These are phyloP conservation scores for Paramyrothecium roridum DNA, from an alignment of 2,329 filamentous ascomycete species.

Conservation along the genomic window DNA sequence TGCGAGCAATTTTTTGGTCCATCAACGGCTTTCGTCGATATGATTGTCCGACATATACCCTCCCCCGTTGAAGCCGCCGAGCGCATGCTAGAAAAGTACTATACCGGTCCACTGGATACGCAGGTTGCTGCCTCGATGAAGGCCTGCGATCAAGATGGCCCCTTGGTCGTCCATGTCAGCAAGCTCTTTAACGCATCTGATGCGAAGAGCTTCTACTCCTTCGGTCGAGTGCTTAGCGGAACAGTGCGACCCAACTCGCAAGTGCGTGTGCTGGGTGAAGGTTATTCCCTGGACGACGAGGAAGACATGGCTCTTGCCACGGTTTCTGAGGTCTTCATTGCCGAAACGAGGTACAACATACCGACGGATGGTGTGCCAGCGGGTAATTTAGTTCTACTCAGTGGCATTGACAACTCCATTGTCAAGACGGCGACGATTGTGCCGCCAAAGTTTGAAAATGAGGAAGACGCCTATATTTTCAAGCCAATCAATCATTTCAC, in stretches of 20 bases:
- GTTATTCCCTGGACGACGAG: conserved; percentile 94
- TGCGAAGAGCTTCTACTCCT: conserved; percentile 85
- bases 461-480: conserved; percentile 95
- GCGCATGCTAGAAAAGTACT: conserved; percentile 78
- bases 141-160: conserved; percentile 82
- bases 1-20: conserved; percentile 95
- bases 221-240: conserved; percentile 90
- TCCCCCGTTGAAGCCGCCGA: conserved; percentile 78
- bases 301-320: conserved; percentile 93
- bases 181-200: conserved; percentile 91
- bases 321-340: conserved; percentile 83
- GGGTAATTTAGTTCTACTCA: conserved; percentile 88
- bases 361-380: conserved; percentile 88
- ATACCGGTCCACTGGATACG: conserved; percentile 84
- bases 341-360: conserved; percentile 90
- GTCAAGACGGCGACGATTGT: conserved; percentile 95
- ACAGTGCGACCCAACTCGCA: conserved; percentile 78
- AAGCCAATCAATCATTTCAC: conserved; percentile 91
- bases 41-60: conserved; percentile 86
- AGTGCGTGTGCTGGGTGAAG: conserved; percentile 89
- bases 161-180: conserved; percentile 85
- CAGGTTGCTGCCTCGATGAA: conserved; percentile 78
- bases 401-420: conserved; percentile 94
- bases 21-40: conserved; percentile 88
- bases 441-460: conserved; percentile 72